Base-by-base conservation (phyloP, 208 protist genomes). In the Leishmania tarentolae region DNA sequence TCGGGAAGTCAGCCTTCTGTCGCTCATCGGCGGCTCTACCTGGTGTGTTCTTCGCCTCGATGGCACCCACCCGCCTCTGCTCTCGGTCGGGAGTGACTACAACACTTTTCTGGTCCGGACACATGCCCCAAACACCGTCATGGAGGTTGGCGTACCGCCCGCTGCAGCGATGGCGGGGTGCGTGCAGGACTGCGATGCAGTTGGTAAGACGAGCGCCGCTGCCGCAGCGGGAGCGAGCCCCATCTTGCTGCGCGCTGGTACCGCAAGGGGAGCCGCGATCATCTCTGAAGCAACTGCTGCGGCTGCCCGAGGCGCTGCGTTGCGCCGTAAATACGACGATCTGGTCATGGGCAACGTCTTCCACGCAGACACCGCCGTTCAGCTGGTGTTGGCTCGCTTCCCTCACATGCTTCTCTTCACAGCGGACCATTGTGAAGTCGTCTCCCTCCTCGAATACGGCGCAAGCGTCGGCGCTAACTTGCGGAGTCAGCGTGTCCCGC, bases 401-500 rank as follows among this genome's bases (percentile, higher is more conserved):
- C 91, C 91, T 13, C 91, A 91, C 82, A 81, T 96, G 28, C 91
- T 96, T 75, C 87, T 86, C 61, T 96, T 96, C 82, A 91, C 89
- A 15, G 77, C 85, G 47, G 35, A 84, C 31, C 84, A 93, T 80
- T 96, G 93, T 78, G 90, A 94, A 81, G 91, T 94, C 28, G 85
- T 88, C 52, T 91, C 87, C 13, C 69, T 92, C 21, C 86, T 91
- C 76, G 87, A 93, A 37, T 85, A 90, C 75, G 84, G 83, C 74
- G 7, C 61, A 66, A 70, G 78, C 71, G 53, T 7, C 15, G 47
- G 59, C 21, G 40, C 70, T 35, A 52, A 40, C 19, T 84, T 63
- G 31, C 72, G 87, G 52, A 80, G 82, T 3, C 89, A 93, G 79
- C 86, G 93, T 13, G 68, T 96, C 6, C 90, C 90, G n/a, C 13